Conservation (phyloP, 148 eudicot species). For the Gaultheria prostrata region DNA sequence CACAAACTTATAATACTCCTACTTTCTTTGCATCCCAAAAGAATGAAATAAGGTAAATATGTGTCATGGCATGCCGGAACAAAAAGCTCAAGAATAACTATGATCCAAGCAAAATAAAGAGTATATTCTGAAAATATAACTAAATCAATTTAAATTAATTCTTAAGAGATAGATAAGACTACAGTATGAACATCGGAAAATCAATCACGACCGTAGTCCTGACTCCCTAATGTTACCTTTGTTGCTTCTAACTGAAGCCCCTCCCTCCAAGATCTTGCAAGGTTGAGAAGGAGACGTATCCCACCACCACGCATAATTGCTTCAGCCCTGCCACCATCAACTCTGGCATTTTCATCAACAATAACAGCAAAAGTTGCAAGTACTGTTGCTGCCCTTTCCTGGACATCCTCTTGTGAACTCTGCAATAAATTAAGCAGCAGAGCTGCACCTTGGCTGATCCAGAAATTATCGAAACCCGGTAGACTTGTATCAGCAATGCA, state of each 20-base stretch:
- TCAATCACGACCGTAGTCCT: not conserved
- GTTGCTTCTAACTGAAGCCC: slow-evolving; percentile 92
- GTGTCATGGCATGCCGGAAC: not conserved
- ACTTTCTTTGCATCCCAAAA: not conserved
- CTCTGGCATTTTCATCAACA: slow-evolving; percentile 83
- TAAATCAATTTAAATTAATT: not conserved
- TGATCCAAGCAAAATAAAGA: not conserved
- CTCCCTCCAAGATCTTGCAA: slow-evolving; percentile 84
- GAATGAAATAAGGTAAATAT: not conserved
- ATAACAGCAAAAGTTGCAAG: slow-evolving; percentile 87
- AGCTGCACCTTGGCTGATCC: slow-evolving; percentile 77
- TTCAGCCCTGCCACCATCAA: slow-evolving; percentile 75
- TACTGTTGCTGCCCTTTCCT: slow-evolving; percentile 87
- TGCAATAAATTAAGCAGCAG: slow-evolving; percentile 71
- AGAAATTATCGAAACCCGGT: slow-evolving; percentile 69
- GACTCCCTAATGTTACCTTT: slow-evolving; percentile 40
- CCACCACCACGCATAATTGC: slow-evolving; percentile 86
- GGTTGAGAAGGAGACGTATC: slow-evolving; percentile 67
- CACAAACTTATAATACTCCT: not conserved
- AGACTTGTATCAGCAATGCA: slow-evolving; percentile 78
- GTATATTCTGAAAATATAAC: not conserved
- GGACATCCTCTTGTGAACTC: slow-evolving; percentile 92
- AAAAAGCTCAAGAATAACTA: not conserved
- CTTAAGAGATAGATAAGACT: not conserved
- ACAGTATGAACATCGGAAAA: not conserved